These are phyloP conservation scores for Podaxis sp. DNA, from an alignment of 768 basidiomycete species.

Conservation along the genomic window DNA sequence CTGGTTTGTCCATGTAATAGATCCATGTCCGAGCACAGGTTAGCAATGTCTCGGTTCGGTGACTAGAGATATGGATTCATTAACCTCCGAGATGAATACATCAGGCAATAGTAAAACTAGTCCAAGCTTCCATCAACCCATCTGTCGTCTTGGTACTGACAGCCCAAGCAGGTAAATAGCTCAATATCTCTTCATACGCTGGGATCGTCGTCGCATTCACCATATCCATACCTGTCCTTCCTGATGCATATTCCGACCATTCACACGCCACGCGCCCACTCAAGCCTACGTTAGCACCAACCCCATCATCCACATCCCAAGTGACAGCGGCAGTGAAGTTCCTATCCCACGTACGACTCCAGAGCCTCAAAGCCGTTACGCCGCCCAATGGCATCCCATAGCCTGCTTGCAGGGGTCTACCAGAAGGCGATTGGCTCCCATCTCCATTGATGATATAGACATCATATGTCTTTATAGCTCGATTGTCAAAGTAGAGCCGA, in stretches of 20 bases:
- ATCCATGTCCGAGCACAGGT: no score
- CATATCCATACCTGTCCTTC: slow-evolving; percentile 26
- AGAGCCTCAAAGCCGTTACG: slow-evolving; percentile 42
- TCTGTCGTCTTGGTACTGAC: slow-evolving; percentile 52
- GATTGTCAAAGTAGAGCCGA: slow-evolving; percentile 51
- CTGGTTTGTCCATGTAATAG: no score
- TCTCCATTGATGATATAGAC: slow-evolving; percentile 1
- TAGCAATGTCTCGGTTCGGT: no score
- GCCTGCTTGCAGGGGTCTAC: slow-evolving; percentile 37
- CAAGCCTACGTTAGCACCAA: slow-evolving; percentile 14
- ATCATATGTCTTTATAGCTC: slow-evolving; percentile 15
- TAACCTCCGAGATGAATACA: no score
- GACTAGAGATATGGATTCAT: no score
- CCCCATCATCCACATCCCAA: slow-evolving; percentile 32
- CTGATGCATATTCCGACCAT: slow-evolving; percentile 66
- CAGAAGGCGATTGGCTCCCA: slow-evolving; percentile 7
- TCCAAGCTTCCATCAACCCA: slow-evolving; percentile 57
- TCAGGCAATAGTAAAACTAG: slow-evolving; percentile 17
- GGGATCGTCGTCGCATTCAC: slow-evolving; percentile 50
- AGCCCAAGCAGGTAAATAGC: slow-evolving; percentile 67
- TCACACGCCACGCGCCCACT: slow-evolving; percentile 55
- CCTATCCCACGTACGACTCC: slow-evolving; percentile 59
- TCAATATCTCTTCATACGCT: slow-evolving; percentile 64
- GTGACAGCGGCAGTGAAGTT: slow-evolving; percentile 51
- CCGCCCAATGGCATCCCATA: slow-evolving; percentile 31